Base-by-base conservation (phyloP, 768 basidiomycete species). In the Agrocybe praecox region DNA sequence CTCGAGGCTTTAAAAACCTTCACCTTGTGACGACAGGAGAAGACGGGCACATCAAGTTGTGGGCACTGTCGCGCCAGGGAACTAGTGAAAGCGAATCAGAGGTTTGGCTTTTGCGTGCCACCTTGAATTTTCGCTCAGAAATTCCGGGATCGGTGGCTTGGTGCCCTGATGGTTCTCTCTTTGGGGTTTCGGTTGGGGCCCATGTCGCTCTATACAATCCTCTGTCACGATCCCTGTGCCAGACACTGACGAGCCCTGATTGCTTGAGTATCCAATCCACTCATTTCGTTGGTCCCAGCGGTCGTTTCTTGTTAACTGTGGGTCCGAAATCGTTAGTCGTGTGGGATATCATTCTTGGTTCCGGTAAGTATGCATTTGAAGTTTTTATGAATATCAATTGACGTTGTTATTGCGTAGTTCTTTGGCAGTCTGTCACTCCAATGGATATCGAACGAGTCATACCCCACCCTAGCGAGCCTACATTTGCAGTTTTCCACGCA, bases 161-260 rank as follows among this genome's bases (percentile, higher is more conserved):
- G 87, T 92, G 96, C 6, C 80, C 79, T 4, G 97, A 99, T 69
- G 89, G 85, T 9, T 95, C 95, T 6, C 77, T 99, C 29, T 75
- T 98, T 46, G 90, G 89, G 12, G 80, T 96, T 19, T 78, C 87
- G 12, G 80, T 90, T 51, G 86, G 85, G 0, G 67, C 80, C 15
- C 83, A 83, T 57, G 78, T 96, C 51, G 83, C 85, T 6, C 70
- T 98, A 6, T 97, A 90, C 71, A 87, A 94, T 63, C 80, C 91
- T 0, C 63, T 74, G 19, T 85, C 84, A 21, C 88, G 85, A 58
- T 70, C 76, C 21, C 72, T 91, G 15, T 75, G 81, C 18, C 84
- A 84, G 44, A 84, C 83, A 0, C 75, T 94, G 58, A 80, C 81
- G 23, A 78, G 77, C 40, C 82, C 85, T 36, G 84, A 83, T 57